Percentiles rank a stretch among this genome's conserved stretches.
Evolutionary conservation across 2,329 filamentous ascomycete species (phyloP).

Genomic region (Phialophora verrucosa): DNA sequence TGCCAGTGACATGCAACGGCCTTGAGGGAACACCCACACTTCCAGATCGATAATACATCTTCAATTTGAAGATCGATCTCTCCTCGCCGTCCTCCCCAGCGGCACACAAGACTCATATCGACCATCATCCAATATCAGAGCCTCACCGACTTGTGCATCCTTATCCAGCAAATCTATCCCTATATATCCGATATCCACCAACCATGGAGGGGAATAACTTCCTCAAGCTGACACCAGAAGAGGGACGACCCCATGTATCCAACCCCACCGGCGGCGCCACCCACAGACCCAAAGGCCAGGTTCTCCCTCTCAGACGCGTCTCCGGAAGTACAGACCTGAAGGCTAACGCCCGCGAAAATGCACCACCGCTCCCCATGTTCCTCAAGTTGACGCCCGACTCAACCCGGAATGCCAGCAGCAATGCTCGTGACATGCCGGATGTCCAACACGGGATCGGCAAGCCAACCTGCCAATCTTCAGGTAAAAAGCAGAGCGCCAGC

Average conservation of each 20-base stretch:
- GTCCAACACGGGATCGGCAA: background rate
- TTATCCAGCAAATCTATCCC: background rate
- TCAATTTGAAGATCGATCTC: background rate
- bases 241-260: background rate
- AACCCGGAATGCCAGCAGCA: background rate
- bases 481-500: background rate
- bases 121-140: background rate
- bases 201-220: background rate
- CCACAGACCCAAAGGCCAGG: background rate
- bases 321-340: background rate
- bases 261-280: background rate
- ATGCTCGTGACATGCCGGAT: background rate
- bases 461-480: background rate
- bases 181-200: background rate
- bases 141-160: background rate
- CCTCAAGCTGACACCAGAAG: background rate
- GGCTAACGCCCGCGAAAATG: background rate
- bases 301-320: background rate
- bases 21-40: background rate
- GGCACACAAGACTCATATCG: background rate
- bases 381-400: conserved; percentile 14
- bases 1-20: background rate
- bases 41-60: background rate
- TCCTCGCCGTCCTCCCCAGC: background rate
- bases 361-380: background rate